These are phyloP conservation scores for Laetiporus sulphureus DNA, from an alignment of 1,284 basidiomycete species.

Conservation along the genomic window DNA sequence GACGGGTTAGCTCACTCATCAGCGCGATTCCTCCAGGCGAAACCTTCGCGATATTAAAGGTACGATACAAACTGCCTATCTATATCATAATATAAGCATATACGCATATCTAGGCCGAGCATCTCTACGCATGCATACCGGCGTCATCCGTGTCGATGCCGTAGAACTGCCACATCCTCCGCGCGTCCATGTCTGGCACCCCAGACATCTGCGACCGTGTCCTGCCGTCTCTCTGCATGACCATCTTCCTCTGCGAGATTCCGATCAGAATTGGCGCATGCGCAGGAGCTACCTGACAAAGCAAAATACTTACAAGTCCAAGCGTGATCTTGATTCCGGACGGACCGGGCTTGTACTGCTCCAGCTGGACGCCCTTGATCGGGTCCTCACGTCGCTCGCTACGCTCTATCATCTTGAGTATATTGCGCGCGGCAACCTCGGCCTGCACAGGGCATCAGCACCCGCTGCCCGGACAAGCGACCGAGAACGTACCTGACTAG, in stretches of 20 bases:
- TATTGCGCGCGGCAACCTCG: conserved; percentile 48
- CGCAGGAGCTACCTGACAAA: conserved; percentile 1
- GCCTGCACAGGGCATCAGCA: conserved; percentile 22
- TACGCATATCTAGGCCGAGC: too few species aligned
- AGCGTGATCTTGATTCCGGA: conserved; percentile 70
- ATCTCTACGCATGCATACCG: conserved; percentile 23
- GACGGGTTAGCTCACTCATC: too few species aligned
- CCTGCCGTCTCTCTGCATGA: conserved; percentile 22
- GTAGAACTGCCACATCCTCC: conserved; percentile 38
- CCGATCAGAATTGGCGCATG: not conserved
- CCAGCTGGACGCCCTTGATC: conserved; percentile 30
- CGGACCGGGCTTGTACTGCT: conserved; percentile 45
- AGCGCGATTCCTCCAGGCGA: too few species aligned
- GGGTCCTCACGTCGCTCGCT: conserved; percentile 26
- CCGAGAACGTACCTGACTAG: conserved; percentile 37
- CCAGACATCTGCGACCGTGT: conserved; percentile 37
- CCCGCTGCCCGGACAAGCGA: not conserved
- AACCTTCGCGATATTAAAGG: too few species aligned
- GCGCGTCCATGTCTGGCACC: conserved; percentile 37
- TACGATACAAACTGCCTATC: too few species aligned
- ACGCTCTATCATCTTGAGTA: conserved; percentile 37
- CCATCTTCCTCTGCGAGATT: not conserved
- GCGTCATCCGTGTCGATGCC: conserved; percentile 31
- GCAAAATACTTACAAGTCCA: conserved; percentile 39
- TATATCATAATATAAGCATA: too few species aligned